Conservation (phyloP, 345 rosid genomes). For the Camelina neglecta region DNA sequence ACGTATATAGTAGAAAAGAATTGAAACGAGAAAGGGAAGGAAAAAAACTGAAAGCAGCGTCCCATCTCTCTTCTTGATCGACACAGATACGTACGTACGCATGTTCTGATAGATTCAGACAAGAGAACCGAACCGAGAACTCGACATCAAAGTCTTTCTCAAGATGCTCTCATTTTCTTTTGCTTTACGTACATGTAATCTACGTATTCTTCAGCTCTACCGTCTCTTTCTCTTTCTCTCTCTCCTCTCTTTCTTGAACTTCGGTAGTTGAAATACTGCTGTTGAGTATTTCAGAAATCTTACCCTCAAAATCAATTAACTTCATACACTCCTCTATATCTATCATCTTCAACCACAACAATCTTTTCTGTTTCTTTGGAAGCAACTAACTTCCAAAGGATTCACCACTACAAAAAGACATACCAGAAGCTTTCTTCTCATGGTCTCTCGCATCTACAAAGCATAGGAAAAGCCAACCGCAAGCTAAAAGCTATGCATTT, state of each 20-base stretch:
- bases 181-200: constrained; percentile 64
- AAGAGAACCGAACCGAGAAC: constrained; percentile 20
- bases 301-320: constrained; percentile 40
- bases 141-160: constrained; percentile 26
- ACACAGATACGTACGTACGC: background rate
- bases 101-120: constrained; percentile 26
- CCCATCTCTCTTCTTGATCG: constrained; percentile 44
- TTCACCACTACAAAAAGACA: background rate
- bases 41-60: constrained; percentile 58
- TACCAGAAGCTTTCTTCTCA: constrained; percentile 30
- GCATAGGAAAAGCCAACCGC: constrained; percentile 3
- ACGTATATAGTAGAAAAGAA: background rate
- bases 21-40: constrained; percentile 34
- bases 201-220: constrained; percentile 47
- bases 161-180: constrained; percentile 54
- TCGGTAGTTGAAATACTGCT: constrained; percentile 56
- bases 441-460: constrained; percentile 21
- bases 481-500: constrained; percentile 63
- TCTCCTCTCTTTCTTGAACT: constrained; percentile 25
- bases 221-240: constrained; percentile 35
- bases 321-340: constrained; percentile 34
- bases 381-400: constrained; percentile 24
- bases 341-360: constrained; percentile 27
- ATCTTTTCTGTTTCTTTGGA: constrained; percentile 41
- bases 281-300: constrained; percentile 57